Conservation (phyloP, 106 monocot species). For the Vanilla planifolia region DNA sequence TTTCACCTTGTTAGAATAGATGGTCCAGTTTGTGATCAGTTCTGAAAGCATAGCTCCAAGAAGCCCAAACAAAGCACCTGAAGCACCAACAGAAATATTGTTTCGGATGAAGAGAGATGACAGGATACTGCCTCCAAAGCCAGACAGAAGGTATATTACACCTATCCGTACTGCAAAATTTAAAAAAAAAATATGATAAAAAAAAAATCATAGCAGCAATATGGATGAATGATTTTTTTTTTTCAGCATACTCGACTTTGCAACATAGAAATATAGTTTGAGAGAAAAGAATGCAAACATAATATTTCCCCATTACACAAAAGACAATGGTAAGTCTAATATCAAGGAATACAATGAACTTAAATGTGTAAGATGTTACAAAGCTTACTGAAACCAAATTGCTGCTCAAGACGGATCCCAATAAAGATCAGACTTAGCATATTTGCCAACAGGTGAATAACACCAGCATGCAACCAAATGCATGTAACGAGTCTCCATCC, state of each 20-base stretch:
- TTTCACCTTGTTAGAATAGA: conserved; percentile 51
- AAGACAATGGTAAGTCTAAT: too few relatives aligned
- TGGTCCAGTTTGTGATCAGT: conserved; percentile 62
- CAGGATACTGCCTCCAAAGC: conserved; percentile 54
- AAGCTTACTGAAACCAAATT: conserved; percentile 65
- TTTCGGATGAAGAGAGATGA: conserved; percentile 51
- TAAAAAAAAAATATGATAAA: neutral
- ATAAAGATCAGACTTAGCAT: conserved; percentile 62
- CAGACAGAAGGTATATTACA: conserved; percentile 51
- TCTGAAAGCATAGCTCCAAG: conserved; percentile 78
- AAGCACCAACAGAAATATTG: conserved; percentile 61
- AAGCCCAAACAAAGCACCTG: conserved; percentile 75
- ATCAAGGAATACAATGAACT: too few relatives aligned
- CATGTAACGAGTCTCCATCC: conserved; percentile 59
- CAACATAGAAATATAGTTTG: neutral
- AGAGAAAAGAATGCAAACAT: too few relatives aligned
- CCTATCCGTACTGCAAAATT: conserved; percentile 49
- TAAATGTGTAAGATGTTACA: too few relatives aligned
- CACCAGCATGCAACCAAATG: conserved; percentile 72
- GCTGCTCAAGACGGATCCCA: conserved; percentile 67
- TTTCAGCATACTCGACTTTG: neutral
- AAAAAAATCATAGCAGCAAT: neutral
- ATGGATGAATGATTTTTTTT: too few relatives aligned
- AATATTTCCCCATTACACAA: too few relatives aligned
- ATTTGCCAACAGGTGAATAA: conserved; percentile 53